Evolutionary conservation across 352 stramenopile species (phyloP), one percentile per base, ranked within the genome.

Genomic region (Stephanocyclus meneghinianus): DNA sequence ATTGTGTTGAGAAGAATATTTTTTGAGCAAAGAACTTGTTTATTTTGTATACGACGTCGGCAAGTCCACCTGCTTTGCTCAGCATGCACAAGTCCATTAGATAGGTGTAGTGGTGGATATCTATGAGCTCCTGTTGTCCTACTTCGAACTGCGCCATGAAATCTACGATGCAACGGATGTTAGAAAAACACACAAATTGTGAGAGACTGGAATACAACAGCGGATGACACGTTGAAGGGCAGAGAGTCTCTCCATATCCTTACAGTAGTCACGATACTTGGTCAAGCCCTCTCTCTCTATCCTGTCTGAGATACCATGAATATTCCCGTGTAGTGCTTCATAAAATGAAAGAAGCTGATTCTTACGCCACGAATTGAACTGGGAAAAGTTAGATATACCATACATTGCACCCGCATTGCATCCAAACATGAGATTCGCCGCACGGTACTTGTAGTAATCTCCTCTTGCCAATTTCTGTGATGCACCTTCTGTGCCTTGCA

Each of bases 141-240:
- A 87, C 77, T 73, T 89, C 83, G 65, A 87, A 89, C 37, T 87
- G 83, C 11, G 75, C 65, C 80, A 87, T 83, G 65, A 89, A 89
- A 69, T 89, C 81, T 87, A 16, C 0, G 29, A 16, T 10, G 9
- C 13, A 21, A 51, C 57, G 51, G 42, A 11, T 29, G 50, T 50
- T 11, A 60, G 44, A 42, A 69, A n/a, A 29, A 11, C 45, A 32
- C 37, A 51, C 6, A 44, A 60, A 13, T 30, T 2, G 21, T 35
- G 16, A 60, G 51, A 60, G n/a, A 4, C 30, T 60, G n/a, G 45
- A 53, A 15, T 26, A 26, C 4, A 40, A 40, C 7, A 40, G 35
- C 35, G 35, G 35, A 40, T 40, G 7, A 8, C 35, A 53, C 10
- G n/a, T 2, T 21, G 10, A 11, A 26, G 18, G 4, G 50, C 6